phyloP scores from a whole-genome alignment of 768 basidiomycete genomes.

The Pholiota microspora region DNA sequence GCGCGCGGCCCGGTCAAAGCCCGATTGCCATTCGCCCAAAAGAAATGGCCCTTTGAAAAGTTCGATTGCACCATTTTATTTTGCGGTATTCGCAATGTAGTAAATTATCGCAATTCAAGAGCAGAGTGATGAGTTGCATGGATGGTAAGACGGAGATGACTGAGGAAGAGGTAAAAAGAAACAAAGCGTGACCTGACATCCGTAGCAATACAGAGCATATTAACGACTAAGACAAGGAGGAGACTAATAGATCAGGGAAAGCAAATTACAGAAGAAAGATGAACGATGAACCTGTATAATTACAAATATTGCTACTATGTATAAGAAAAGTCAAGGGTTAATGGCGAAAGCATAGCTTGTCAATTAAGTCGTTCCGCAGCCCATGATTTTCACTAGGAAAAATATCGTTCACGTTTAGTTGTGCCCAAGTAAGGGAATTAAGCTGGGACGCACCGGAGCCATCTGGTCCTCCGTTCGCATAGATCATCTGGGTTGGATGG shows the following conservation, averaged over 20 bases:
- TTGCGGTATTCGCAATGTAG: no score
- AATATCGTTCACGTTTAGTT: background rate
- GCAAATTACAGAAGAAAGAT: background rate
- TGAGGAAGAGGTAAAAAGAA: background rate
- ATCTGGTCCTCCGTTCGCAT: constrained; percentile 70
- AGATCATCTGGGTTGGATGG: constrained; percentile 87
- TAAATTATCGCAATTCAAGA: no score
- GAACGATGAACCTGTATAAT: background rate
- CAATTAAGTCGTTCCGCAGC: background rate
- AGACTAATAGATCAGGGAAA: background rate
- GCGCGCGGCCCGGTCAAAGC: no score
- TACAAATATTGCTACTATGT: background rate
- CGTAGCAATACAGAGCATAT: background rate
- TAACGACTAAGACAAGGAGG: background rate
- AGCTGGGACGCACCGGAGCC: constrained; percentile 47
- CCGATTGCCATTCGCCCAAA: no score
- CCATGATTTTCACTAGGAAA: constrained; percentile 2
- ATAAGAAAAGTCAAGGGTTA: background rate
- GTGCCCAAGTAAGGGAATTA: no score
- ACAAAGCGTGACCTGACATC: background rate
- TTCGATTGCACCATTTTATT: no score
- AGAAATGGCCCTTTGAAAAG: no score
- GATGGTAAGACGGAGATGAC: background rate
- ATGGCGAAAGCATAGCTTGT: background rate
- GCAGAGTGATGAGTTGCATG: background rate